Evolutionary conservation across 2,329 filamentous ascomycete species (phyloP).

Genomic region (Calonectria hongkongensis): DNA sequence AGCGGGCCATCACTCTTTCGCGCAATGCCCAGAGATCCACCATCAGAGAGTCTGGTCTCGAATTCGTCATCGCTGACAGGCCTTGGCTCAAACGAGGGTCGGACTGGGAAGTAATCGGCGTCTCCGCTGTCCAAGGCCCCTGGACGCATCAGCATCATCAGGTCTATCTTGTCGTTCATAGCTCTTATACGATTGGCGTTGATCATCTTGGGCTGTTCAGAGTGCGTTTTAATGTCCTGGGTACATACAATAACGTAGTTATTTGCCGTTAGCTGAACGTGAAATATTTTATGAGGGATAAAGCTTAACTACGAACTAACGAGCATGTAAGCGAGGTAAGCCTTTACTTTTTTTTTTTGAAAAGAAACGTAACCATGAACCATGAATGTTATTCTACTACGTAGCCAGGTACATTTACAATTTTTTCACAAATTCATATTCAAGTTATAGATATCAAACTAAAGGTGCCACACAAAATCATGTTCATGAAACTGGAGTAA

Average conservation of each 20-base stretch:
- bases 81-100: constrained; percentile 13
- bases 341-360: too few relatives aligned
- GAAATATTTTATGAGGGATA: too few relatives aligned
- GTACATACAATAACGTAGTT: background rate
- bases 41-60: background rate
- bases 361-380: too few relatives aligned
- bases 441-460: too few relatives aligned
- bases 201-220: background rate
- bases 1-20: background rate
- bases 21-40: background rate
- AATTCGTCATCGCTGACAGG: background rate
- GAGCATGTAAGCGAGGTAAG: too few relatives aligned
- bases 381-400: too few relatives aligned
- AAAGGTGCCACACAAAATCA: too few relatives aligned
- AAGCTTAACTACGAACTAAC: too few relatives aligned
- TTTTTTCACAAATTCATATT: too few relatives aligned
- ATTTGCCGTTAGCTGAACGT: background rate
- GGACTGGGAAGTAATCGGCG: background rate
- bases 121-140: background rate
- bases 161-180: constrained; percentile 20
- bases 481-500: too few relatives aligned
- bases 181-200: constrained; percentile 3
- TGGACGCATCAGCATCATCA: constrained; percentile 17
- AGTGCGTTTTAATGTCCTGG: background rate
- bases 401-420: too few relatives aligned